phyloP scores from a whole-genome alignment of 202 grass and related monocot species.

The Cymbopogon flexuosus region DNA sequence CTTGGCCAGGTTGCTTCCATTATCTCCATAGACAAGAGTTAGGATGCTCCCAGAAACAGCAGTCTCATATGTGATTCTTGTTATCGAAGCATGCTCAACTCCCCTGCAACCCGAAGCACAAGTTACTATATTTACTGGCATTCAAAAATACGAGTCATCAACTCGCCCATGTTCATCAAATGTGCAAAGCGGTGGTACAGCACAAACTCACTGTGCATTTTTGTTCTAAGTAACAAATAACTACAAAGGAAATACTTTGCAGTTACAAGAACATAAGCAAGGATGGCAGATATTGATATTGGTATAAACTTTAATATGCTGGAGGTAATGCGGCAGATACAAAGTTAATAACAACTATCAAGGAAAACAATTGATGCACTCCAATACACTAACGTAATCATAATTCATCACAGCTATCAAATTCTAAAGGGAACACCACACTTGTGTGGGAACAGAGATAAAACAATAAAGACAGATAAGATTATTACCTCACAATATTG shows the following conservation, averaged over 20 bases:
- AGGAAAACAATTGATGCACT: not conserved
- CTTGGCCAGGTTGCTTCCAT: slow-evolving; percentile 24
- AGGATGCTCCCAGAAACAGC: slow-evolving; percentile 24
- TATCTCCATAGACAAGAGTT: slow-evolving; percentile 30
- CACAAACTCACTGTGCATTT: not conserved
- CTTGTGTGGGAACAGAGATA: not conserved
- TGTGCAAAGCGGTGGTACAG: not conserved
- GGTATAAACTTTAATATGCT: not conserved
- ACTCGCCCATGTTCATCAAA: not conserved
- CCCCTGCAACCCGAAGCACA: slow-evolving; percentile 19
- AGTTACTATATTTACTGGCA: not conserved
- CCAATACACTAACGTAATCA: not conserved
- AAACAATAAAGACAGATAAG: slow-evolving; percentile 12
- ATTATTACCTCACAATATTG: slow-evolving; percentile 33
- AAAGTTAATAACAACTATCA: not conserved
- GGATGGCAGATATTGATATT: not conserved
- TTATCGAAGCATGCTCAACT: slow-evolving; percentile 24
- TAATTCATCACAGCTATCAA: not conserved
- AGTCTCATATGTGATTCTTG: slow-evolving; percentile 42
- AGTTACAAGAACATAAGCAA: not conserved
- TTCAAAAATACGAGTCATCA: not conserved
- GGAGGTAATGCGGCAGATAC: not conserved
- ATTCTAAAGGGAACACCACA: not conserved
- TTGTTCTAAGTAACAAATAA: not conserved
- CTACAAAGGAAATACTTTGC: not conserved